Percentiles rank a stretch among this genome's conserved stretches.
These are phyloP conservation scores for Acrocalymma vagum DNA, from an alignment of 2,329 filamentous ascomycete genomes.

Conservation along the genomic window DNA sequence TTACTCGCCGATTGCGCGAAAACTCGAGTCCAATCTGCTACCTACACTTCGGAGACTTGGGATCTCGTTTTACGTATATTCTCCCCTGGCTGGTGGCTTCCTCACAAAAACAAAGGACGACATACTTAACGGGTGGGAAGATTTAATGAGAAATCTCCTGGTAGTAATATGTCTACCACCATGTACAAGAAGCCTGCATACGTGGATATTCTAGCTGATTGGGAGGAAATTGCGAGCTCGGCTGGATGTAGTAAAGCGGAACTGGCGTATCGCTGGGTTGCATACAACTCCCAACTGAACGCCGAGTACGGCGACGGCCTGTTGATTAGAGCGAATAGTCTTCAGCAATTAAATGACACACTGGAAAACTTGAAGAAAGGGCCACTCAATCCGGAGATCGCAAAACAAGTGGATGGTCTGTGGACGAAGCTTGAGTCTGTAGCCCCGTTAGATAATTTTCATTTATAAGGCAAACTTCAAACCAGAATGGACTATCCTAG, in stretches of 20 bases:
- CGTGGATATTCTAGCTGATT: slow-evolving; percentile 40
- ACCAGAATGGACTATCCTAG: too few relatives aligned
- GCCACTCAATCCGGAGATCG: not conserved
- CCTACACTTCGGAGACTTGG: slow-evolving; percentile 25
- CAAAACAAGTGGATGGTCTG: not conserved
- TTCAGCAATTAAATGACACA: not conserved
- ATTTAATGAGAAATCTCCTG: slow-evolving; percentile 15
- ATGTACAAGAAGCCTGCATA: slow-evolving; percentile 42
- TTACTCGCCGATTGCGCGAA: slow-evolving; percentile 26
- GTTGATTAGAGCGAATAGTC: slow-evolving; percentile 40
- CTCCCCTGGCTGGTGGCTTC: slow-evolving; percentile 27
- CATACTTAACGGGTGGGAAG: slow-evolving; percentile 28
- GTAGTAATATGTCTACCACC: slow-evolving; percentile 32
- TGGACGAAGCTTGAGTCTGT: slow-evolving; percentile 1
- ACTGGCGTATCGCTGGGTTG: slow-evolving; percentile 50
- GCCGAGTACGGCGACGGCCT: slow-evolving; percentile 44
- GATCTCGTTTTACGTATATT: slow-evolving; percentile 25
- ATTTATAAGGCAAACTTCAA: too few relatives aligned
- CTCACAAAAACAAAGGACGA: slow-evolving; percentile 34
- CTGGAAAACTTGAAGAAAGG: not conserved
- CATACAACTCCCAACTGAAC: slow-evolving; percentile 42
- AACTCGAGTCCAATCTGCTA: slow-evolving; percentile 26
- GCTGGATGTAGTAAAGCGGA: slow-evolving; percentile 40
- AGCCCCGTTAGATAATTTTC: slow-evolving; percentile 5
- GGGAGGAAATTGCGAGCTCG: slow-evolving; percentile 42